Percentiles rank a stretch among this genome's conserved stretches.
Evolutionary conservation across 2,329 filamentous ascomycete species (phyloP).

Genomic region (Aschersonia sp.): DNA sequence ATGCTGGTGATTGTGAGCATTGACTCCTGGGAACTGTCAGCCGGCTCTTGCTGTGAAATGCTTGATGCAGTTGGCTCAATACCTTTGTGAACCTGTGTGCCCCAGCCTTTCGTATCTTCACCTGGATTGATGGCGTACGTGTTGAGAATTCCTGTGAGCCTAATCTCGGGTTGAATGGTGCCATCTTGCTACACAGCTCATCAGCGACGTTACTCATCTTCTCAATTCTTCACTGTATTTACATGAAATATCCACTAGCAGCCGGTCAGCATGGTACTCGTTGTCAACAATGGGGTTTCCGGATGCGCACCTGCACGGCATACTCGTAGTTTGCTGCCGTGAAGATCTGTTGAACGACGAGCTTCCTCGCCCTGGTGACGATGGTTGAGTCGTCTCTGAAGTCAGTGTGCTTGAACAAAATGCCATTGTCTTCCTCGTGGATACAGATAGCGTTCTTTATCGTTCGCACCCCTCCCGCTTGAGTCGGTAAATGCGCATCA

Average conservation of each 20-base stretch:
- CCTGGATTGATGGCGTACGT: slow-evolving; percentile 71
- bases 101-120: slow-evolving; percentile 77
- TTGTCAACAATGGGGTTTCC: not conserved
- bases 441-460: slow-evolving; percentile 95
- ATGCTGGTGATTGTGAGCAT: slow-evolving; percentile 93
- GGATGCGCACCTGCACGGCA: slow-evolving; percentile 24
- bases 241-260: slow-evolving; percentile 73
- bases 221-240: slow-evolving; percentile 3
- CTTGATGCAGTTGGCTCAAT: not conserved
- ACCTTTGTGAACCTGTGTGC: slow-evolving; percentile 71
- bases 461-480: slow-evolving; percentile 56
- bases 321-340: slow-evolving; percentile 97
- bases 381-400: slow-evolving; percentile 83
- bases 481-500: slow-evolving; percentile 72
- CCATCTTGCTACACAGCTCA: slow-evolving; percentile 50
- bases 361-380: slow-evolving; percentile 41
- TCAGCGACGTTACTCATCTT: not conserved
- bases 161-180: slow-evolving; percentile 81
- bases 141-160: slow-evolving; percentile 85
- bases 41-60: not conserved
- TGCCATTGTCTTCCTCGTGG: slow-evolving; percentile 84
- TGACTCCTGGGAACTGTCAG: slow-evolving; percentile 40
- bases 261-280: not conserved
- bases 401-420: slow-evolving; percentile 88
- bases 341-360: slow-evolving; percentile 84